Conservation (phyloP, 495 filamentous ascomycete genomes). For the Barbatosphaeria neglecta region DNA sequence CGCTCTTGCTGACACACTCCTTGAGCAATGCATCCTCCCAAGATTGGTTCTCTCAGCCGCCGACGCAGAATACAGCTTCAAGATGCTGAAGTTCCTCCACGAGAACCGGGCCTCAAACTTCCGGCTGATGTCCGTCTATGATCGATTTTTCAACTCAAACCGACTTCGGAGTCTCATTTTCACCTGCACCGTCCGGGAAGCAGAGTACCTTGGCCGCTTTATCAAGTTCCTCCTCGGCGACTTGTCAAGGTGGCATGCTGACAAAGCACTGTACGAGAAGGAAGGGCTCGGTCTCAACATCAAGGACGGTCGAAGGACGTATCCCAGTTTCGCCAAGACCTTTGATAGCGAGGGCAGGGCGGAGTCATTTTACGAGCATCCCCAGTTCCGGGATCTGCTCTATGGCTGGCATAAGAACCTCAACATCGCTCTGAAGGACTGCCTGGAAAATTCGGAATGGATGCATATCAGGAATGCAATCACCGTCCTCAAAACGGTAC, state of each 20-base stretch:
- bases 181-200: slow-evolving; percentile 76
- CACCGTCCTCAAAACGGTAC: slow-evolving; percentile 70
- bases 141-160: slow-evolving; percentile 72
- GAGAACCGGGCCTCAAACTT: slow-evolving; percentile 72
- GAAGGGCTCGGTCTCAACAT: slow-evolving; percentile 48
- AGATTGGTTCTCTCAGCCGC: slow-evolving; percentile 70
- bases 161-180: slow-evolving; percentile 72
- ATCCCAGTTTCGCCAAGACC: slow-evolving; percentile 46
- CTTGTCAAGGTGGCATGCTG: slow-evolving; percentile 71
- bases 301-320: slow-evolving; percentile 18
- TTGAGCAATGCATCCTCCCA: slow-evolving; percentile 86
- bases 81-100: slow-evolving; percentile 78
- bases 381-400: slow-evolving; percentile 72
- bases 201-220: slow-evolving; percentile 82
- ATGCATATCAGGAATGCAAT: slow-evolving; percentile 98
- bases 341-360: slow-evolving; percentile 54
- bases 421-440: slow-evolving; percentile 60
- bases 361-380: slow-evolving; percentile 60
- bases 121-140: slow-evolving; percentile 71
- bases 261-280: slow-evolving; percentile 64
- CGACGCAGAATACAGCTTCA: slow-evolving; percentile 79
- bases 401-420: slow-evolving; percentile 84
- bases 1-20: slow-evolving; percentile 56
- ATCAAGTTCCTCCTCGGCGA: slow-evolving; percentile 69
- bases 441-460: slow-evolving; percentile 73